Base-by-base conservation (phyloP, 179 eudicot species). In the Drosera spatulata region DNA sequence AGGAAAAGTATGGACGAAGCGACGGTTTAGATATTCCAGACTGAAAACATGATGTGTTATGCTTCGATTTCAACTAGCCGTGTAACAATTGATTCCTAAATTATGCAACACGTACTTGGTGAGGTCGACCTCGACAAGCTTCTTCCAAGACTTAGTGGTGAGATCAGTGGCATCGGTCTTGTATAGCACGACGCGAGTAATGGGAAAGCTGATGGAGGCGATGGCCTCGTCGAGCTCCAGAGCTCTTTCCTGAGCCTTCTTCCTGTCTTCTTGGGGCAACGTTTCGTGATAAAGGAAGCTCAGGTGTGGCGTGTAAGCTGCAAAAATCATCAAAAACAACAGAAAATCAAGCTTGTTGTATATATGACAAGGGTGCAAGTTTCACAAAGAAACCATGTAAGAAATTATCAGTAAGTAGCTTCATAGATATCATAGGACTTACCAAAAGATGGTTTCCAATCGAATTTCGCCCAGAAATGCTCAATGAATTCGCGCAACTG, bases 271-370 rank as follows among this genome's bases (percentile, higher is more conserved):
- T 3, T 91, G 89, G 9, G 84, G 73, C 49, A 45, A 45, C 63
- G 85, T 65, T 67, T 91, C 95, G 3, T 71, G 85, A 47, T 91
- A 91, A 1, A 88, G 85, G 55, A 91, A 75, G 77, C 96, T 91
- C 79, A 91, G 65, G 80, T 91, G 98, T 12, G 98, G 98, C 95
- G 85, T 88, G 75, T 91, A 91, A 58, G 98, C 98, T 91, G 83
- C 82, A 71, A 1, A 45, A 0, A 6, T 10, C 49, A 45, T 10
- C 7, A 45, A 45, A 0, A 0, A n/a, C n/a, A 45, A 45, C 10
- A 6, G 10, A 45, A 45, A 45, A 10, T 10, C 49, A 45, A 45
- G 10, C n/a, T n/a, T n/a, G n/a, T n/a, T n/a, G n/a, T n/a, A n/a
- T n/a, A n/a, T n/a, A n/a, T n/a, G n/a, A n/a, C n/a, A n/a, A n/a